phyloP scores from a whole-genome alignment of 768 basidiomycete genomes.

The Dentipellis sp. region DNA sequence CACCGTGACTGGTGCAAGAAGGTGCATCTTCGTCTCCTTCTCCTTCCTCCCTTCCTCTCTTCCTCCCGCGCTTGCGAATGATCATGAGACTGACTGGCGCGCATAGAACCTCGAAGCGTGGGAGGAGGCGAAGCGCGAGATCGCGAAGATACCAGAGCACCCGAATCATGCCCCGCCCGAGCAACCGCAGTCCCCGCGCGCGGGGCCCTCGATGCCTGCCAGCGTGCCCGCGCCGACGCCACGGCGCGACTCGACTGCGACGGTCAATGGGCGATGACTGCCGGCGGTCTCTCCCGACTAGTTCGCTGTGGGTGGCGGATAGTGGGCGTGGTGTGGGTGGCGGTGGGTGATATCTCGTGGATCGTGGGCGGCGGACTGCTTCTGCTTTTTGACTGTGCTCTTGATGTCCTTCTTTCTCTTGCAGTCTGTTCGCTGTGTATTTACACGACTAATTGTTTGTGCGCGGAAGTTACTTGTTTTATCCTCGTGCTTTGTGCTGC shows the following conservation, averaged over 20 bases:
- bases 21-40: conserved; percentile 34
- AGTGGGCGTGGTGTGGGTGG: not conserved
- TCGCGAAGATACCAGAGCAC: conserved; percentile 84
- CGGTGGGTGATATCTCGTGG: not conserved
- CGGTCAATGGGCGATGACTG: conserved; percentile 51
- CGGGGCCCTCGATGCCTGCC: not conserved
- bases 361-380: not conserved
- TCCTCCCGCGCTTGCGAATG: not conserved
- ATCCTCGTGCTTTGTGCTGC: no score
- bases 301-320: no score
- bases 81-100: not conserved
- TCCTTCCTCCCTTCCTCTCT: not conserved
- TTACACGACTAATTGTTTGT: no score
- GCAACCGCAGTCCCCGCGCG: conserved; percentile 20
- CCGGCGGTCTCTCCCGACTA: no score
- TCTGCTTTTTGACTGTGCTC: not conserved
- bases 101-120: conserved; percentile 89
- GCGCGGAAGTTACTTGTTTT: no score
- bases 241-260: conserved; percentile 61
- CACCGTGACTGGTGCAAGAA: conserved; percentile 97
- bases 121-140: conserved; percentile 92
- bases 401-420: not conserved
- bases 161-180: conserved; percentile 59
- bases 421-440: no score
- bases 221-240: conserved; percentile 20